These are phyloP conservation scores for Leishmania guyanensis DNA, from an alignment of 208 protist genomes.

Conservation along the genomic window DNA sequence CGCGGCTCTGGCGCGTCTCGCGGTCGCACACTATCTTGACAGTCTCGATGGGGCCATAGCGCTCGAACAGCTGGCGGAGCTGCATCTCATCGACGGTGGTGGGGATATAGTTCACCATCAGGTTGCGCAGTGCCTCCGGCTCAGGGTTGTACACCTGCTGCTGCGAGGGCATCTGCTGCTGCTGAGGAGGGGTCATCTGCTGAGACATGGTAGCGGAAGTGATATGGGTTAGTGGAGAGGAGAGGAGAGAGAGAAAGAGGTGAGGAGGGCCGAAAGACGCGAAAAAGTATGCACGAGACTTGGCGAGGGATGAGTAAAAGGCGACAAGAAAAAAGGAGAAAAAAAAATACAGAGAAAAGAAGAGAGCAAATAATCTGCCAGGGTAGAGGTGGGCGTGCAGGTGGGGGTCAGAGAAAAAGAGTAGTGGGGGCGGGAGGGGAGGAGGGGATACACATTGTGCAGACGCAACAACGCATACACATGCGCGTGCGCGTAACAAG, in stretches of 20 bases:
- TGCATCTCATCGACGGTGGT: conserved; percentile 85
- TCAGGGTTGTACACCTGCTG: conserved; percentile 55
- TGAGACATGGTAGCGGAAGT: not conserved
- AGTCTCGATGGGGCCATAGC: conserved; percentile 83
- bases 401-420: not conserved
- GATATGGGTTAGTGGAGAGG: not conserved
- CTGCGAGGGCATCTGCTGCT: conserved; percentile 24
- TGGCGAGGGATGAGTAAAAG: not conserved
- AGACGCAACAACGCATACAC: not conserved
- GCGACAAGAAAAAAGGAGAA: too few species aligned
- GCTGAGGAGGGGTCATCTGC: conserved; percentile 14
- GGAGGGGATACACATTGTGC: not conserved
- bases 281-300: not conserved
- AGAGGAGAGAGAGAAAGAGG: not conserved
- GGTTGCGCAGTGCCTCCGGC: conserved; percentile 77
- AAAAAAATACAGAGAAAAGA: not conserved
- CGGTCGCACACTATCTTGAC: conserved; percentile 91
- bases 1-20: conserved; percentile 82
- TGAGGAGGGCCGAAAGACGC: not conserved
- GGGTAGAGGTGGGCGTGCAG: not conserved
- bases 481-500: not conserved
- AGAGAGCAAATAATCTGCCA: conserved; percentile 2
- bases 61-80: conserved; percentile 85
- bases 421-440: not conserved
- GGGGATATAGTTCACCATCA: conserved; percentile 92